These are phyloP conservation scores for Aureobasidium sp. DNA, from an alignment of 2,329 filamentous ascomycete genomes.

Conservation along the genomic window DNA sequence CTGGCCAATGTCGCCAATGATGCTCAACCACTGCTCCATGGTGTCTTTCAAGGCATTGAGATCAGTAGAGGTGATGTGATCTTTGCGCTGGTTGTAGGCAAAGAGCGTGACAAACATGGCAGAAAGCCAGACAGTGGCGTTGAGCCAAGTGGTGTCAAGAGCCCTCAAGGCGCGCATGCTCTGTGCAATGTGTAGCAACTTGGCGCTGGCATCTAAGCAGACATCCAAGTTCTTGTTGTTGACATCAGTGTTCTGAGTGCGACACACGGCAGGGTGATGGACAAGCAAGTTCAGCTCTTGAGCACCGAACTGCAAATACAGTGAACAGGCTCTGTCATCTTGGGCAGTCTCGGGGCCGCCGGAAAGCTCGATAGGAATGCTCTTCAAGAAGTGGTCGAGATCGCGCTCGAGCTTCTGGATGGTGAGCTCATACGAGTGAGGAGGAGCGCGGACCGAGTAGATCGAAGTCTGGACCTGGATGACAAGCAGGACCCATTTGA, in stretches of 20 bases:
- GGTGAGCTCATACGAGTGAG: slow-evolving; percentile 53
- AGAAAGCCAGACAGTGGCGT: slow-evolving; percentile 60
- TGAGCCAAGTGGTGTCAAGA: slow-evolving; percentile 71
- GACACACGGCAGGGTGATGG: slow-evolving; percentile 45
- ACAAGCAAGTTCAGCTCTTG: slow-evolving; percentile 42
- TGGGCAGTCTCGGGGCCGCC: slow-evolving; percentile 36
- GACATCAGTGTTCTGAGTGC: slow-evolving; percentile 48
- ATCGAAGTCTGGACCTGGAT: slow-evolving; percentile 68
- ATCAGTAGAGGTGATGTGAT: slow-evolving; percentile 49
- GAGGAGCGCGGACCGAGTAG: slow-evolving; percentile 59
- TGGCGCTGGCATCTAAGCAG: slow-evolving; percentile 56
- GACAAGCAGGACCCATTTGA: slow-evolving; percentile 56
- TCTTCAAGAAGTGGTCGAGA: slow-evolving; percentile 53
- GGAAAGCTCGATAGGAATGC: slow-evolving; percentile 53
- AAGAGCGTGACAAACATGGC: slow-evolving; percentile 67
- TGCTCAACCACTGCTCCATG: slow-evolving; percentile 60
- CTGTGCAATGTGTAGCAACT: slow-evolving; percentile 53
- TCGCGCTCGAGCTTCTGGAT: slow-evolving; percentile 58
- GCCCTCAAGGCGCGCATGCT: slow-evolving; percentile 56
- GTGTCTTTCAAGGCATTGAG: slow-evolving; percentile 53
- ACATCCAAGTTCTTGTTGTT: slow-evolving; percentile 46
- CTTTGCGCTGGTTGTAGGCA: slow-evolving; percentile 57
- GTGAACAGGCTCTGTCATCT: slow-evolving; percentile 40
- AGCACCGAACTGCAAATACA: slow-evolving; percentile 42
- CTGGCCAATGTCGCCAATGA: slow-evolving; percentile 57